Percentiles rank a stretch among this genome's conserved stretches.
Evolutionary conservation across 2,329 filamentous ascomycete genomes (phyloP).

Genomic region (Hortaea werneckii): DNA sequence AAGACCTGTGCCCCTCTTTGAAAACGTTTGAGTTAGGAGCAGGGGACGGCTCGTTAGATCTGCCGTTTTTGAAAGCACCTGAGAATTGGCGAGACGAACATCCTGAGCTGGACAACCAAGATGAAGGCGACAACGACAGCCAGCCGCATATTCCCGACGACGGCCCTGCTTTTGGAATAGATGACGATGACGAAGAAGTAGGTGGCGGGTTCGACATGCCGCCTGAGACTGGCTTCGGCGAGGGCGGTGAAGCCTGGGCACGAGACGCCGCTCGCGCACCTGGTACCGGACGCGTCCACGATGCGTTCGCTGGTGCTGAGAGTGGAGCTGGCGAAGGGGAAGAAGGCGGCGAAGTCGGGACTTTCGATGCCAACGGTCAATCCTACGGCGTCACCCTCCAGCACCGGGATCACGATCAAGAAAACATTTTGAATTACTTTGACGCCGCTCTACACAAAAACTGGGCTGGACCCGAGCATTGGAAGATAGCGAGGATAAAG

Average conservation of each 20-base stretch:
- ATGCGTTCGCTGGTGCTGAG: constrained; percentile 34
- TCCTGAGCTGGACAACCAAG: constrained; percentile 32
- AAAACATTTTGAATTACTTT: constrained; percentile 96
- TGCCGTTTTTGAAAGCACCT: constrained; percentile 76
- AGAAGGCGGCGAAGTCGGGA: constrained; percentile 36
- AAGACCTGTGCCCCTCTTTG: constrained; percentile 89
- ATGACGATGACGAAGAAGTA: constrained; percentile 57
- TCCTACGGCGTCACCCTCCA: constrained; percentile 73
- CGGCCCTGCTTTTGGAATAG: constrained; percentile 31
- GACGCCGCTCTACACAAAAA: constrained; percentile 95
- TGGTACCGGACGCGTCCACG: constrained; percentile 66
- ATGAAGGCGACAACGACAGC: constrained; percentile 41
- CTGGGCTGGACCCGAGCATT: constrained; percentile 97
- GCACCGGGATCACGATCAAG: constrained; percentile 60
- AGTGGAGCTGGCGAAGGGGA: constrained; percentile 38
- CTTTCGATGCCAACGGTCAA: constrained; percentile 51
- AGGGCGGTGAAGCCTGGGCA: constrained; percentile 93
- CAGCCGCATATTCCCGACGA: constrained; percentile 37
- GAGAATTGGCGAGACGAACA: constrained; percentile 70
- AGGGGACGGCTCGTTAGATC: constrained; percentile 71
- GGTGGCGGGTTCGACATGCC: constrained; percentile 50
- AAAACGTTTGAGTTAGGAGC: constrained; percentile 90
- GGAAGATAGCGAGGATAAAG: constrained; percentile 93
- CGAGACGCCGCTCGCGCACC: constrained; percentile 77
- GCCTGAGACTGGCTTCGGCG: constrained; percentile 74